phyloP scores from a whole-genome alignment of 805 yeast genomes.

The Kazachstania viticola region DNA sequence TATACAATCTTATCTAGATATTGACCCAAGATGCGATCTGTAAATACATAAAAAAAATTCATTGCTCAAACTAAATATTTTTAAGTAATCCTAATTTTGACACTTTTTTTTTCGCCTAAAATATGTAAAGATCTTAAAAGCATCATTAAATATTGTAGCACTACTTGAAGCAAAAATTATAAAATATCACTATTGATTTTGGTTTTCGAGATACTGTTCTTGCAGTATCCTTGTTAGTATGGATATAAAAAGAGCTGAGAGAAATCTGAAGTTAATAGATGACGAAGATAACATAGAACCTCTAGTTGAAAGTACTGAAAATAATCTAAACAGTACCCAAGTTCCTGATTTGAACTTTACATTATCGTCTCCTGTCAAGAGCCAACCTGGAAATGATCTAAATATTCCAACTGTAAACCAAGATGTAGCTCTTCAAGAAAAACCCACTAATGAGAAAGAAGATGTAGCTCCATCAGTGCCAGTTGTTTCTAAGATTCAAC shows the following conservation, averaged over 20 bases:
- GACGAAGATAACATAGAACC: slow-evolving; percentile 5
- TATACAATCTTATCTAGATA: too few relatives aligned
- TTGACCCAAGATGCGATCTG: too few relatives aligned
- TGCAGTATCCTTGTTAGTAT: slow-evolving; percentile 6
- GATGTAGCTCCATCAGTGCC: not conserved
- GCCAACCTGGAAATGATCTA: not conserved
- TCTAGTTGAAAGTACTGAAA: slow-evolving; percentile 1
- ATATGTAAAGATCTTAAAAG: too few relatives aligned
- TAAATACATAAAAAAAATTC: too few relatives aligned
- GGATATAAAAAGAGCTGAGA: slow-evolving; percentile 19
- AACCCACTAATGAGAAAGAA: slow-evolving; percentile 1
- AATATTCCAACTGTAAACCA: not conserved
- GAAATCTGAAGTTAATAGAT: slow-evolving; percentile 14
- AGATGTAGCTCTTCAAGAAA: not conserved
- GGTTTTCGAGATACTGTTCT: too few relatives aligned
- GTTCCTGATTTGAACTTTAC: slow-evolving; percentile 5
- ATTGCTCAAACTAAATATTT: too few relatives aligned
- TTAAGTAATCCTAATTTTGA: too few relatives aligned
- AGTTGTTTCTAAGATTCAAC: not conserved
- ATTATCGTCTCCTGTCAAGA: slow-evolving; percentile 1
- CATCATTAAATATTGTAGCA: too few relatives aligned
- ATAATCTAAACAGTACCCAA: slow-evolving; percentile 6
- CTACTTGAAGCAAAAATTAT: too few relatives aligned
- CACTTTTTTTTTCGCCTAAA: too few relatives aligned
- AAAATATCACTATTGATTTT: too few relatives aligned